Conservation (phyloP, 108 stramenopile species). For the Cyclotella cryptica region DNA sequence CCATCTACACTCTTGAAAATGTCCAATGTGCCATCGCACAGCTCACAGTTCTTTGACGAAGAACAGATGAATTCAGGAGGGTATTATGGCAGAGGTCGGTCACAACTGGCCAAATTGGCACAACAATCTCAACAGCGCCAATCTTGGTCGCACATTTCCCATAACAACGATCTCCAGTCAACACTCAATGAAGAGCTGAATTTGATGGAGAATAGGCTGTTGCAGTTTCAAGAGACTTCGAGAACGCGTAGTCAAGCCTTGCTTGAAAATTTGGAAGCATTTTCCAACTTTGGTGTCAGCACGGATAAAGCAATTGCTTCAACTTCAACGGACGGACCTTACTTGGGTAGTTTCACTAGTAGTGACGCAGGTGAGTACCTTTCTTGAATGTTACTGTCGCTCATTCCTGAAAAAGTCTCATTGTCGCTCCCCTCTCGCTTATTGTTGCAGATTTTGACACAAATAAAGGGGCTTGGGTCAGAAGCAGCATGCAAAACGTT, state of each 20-base stretch:
- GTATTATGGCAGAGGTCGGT: neutral
- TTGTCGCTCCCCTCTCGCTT: neutral
- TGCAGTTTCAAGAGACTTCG: slow-evolving; percentile 13
- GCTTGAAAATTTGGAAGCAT: neutral
- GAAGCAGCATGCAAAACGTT: neutral
- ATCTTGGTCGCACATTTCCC: neutral
- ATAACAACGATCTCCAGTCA: slow-evolving; percentile 1
- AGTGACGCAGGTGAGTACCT: neutral
- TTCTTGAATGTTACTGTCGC: neutral
- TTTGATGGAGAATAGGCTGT: slow-evolving; percentile 4
- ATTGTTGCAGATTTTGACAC: neutral
- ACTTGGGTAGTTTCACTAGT: neutral
- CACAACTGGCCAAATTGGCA: neutral
- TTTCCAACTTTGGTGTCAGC: neutral
- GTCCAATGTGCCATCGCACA: neutral
- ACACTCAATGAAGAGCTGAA: slow-evolving; percentile 11
- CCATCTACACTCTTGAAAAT: neutral
- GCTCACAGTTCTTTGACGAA: neutral
- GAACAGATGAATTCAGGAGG: neutral
- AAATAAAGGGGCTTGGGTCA: neutral
- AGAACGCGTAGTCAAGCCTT: slow-evolving; percentile 13
- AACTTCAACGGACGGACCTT: neutral
- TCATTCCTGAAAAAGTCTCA: neutral
- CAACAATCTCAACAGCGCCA: slow-evolving; percentile 7
- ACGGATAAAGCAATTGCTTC: neutral